Base-by-base conservation (phyloP, 192 early-diverging fungal species). In the Geranomyces michiganensis region DNA sequence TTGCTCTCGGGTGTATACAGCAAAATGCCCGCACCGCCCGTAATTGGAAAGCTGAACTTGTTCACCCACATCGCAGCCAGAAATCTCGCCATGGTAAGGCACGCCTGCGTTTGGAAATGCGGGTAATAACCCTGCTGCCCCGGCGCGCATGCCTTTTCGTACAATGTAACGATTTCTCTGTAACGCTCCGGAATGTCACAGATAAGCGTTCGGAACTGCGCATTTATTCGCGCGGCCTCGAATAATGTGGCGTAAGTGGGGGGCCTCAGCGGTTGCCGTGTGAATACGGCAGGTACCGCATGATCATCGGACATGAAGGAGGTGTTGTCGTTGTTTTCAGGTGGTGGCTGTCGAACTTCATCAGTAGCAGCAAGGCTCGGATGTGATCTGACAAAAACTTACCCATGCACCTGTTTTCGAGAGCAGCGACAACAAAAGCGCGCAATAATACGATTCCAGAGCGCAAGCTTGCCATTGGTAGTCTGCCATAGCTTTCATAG, bases 391-490 rank as follows among this genome's bases (percentile, higher is more conserved):
- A 60, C 19, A 13, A 24, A 60, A 31, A 19, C 63, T 77, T 80
- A 91, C 90, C 64, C 83, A 81, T 61, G 86, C 62, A 45, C 90
- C 90, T 30, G 88, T 76, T 60, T 88, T 88, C 22, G 87, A 76
- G 65, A 88, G 74, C 9, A 86, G 80, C 21, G 82, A 65, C 2
- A 94, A 68, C 5, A 92, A 65, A 36, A 84, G 78, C 0, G 89
- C 88, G 69, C 85, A 87, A 31, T 85, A 80, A 21, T 88, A 78
- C 15, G 88, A 87, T 74, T 94, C 92, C 73, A 90, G 77, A 0
- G 92, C 88, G 32, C 87, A 84, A 12, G 83, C 92, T 62, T 89
- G 84, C 92, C 92, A 94, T 45, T 89, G 73, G 75, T 83, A 92
- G 77, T 94, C 92, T 0, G 76, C 74, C 51, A 82, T 91, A 7